Conservation (phyloP, 148 eudicot species). For the Chenopodium formosanum region DNA sequence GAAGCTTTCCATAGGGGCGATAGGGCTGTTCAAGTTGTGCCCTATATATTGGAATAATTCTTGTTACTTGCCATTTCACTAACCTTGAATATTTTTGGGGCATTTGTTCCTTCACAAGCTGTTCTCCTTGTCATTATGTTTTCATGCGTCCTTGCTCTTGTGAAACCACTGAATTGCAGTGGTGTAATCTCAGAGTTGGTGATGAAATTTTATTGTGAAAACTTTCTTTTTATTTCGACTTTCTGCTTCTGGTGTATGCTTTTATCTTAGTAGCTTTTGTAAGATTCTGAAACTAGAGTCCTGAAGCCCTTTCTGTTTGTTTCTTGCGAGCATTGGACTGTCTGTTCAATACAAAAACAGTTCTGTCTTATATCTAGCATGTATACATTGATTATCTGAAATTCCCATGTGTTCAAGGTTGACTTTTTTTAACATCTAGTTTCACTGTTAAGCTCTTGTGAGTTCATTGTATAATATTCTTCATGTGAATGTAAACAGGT, state of each 20-base stretch:
- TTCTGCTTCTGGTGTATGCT: not conserved
- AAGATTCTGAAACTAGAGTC: not conserved
- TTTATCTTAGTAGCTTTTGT: not conserved
- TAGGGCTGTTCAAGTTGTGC: not conserved
- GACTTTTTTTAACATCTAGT: not conserved
- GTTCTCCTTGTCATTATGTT: not conserved
- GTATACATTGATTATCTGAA: not conserved
- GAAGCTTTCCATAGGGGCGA: not conserved
- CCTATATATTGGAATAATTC: not conserved
- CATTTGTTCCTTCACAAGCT: not conserved
- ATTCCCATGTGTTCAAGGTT: not conserved
- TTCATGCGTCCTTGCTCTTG: not conserved
- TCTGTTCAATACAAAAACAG: not conserved
- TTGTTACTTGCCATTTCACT: not conserved
- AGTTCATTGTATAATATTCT: constrained; percentile 7
- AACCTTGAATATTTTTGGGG: not conserved
- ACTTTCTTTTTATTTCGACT: not conserved
- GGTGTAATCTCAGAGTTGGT: not conserved
- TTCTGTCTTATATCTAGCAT: not conserved
- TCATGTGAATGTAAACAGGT: constrained; percentile 43
- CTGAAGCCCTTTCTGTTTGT: not conserved
- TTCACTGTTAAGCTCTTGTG: not conserved
- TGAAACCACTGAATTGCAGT: not conserved
- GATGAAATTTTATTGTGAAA: not conserved
- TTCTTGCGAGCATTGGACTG: constrained; percentile 3